A percentile compares a stretch with the other conserved stretches of the same genome.
Conservation (phyloP, 768 basidiomycete species). For the Lyophyllum decastes region DNA sequence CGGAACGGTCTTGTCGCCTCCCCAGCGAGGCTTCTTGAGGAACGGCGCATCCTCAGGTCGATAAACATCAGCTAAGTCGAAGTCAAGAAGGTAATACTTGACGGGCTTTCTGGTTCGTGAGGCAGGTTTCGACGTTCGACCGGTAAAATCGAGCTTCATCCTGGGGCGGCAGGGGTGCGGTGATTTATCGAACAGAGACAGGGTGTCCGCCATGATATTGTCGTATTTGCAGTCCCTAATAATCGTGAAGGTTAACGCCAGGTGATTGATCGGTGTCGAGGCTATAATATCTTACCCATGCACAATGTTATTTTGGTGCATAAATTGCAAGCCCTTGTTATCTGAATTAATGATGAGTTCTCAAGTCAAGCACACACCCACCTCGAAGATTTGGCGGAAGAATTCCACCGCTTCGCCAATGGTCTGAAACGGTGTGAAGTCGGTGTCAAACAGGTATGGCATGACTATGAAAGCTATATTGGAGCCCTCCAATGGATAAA, state of each 20-base stretch:
- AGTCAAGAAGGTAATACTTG: slow-evolving; percentile 18
- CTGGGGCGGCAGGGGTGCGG: slow-evolving; percentile 7
- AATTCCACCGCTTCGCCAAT: slow-evolving; percentile 32
- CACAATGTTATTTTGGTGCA: slow-evolving; percentile 31
- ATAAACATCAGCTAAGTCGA: neutral
- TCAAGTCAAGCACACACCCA: slow-evolving; percentile 17
- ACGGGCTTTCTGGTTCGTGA: slow-evolving; percentile 17
- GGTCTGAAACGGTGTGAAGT: slow-evolving; percentile 23
- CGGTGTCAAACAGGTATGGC: slow-evolving; percentile 19
- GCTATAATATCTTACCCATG: slow-evolving; percentile 27
- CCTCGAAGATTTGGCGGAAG: slow-evolving; percentile 32
- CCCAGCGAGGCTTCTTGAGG: slow-evolving; percentile 3
- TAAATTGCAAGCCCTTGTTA: slow-evolving; percentile 33
- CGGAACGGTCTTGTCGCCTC: slow-evolving; percentile 5
- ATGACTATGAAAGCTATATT: slow-evolving; percentile 22
- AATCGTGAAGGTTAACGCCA: no score
- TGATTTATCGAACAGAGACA: slow-evolving; percentile 1
- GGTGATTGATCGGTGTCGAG: neutral
- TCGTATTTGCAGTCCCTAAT: slow-evolving; percentile 16
- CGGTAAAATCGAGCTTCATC: slow-evolving; percentile 8
- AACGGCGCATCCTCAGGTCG: neutral
- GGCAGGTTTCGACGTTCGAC: neutral
- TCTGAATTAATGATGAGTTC: neutral
- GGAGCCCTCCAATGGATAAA: slow-evolving; percentile 19
- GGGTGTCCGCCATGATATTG: slow-evolving; percentile 20